A percentile compares a stretch with the other conserved stretches of the same genome.
Evolutionary conservation across 495 filamentous ascomycete genomes (phyloP).

Genomic region (Sabuloglossum arenarium): DNA sequence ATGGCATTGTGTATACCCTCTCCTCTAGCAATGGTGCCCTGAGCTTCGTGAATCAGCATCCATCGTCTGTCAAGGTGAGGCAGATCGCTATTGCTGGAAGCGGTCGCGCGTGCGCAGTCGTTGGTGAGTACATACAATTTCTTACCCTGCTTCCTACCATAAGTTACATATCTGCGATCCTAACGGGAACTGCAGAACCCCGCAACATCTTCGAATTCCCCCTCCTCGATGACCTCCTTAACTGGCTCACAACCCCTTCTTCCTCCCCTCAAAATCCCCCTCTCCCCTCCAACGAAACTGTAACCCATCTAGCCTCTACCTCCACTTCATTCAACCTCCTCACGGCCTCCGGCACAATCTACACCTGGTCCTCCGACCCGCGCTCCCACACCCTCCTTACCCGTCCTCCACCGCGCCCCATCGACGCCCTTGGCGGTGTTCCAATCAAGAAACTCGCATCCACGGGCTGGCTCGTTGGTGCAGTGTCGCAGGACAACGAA

Average conservation of each 20-base stretch:
- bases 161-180: too few species aligned
- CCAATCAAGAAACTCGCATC: conserved; percentile 30
- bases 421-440: conserved; percentile 28
- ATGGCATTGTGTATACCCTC: neutral
- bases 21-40: neutral
- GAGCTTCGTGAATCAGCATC: neutral
- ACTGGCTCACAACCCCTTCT: neutral
- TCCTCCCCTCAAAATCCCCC: neutral
- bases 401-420: conserved; percentile 17
- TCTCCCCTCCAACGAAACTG: neutral
- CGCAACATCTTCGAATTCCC: neutral
- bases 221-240: neutral
- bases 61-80: neutral
- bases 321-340: conserved; percentile 26
- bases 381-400: conserved; percentile 15
- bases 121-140: neutral
- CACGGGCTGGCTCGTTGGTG: conserved; percentile 33
- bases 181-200: too few species aligned
- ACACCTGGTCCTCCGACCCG: conserved; percentile 38
- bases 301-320: neutral
- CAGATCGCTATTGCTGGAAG: conserved; percentile 2
- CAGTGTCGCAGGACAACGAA: conserved; percentile 33
- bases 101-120: neutral
- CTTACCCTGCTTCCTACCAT: neutral
- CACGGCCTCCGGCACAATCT: conserved; percentile 25